Conservation (phyloP, 2,329 filamentous ascomycete species). For the Fusarium scirpi region DNA sequence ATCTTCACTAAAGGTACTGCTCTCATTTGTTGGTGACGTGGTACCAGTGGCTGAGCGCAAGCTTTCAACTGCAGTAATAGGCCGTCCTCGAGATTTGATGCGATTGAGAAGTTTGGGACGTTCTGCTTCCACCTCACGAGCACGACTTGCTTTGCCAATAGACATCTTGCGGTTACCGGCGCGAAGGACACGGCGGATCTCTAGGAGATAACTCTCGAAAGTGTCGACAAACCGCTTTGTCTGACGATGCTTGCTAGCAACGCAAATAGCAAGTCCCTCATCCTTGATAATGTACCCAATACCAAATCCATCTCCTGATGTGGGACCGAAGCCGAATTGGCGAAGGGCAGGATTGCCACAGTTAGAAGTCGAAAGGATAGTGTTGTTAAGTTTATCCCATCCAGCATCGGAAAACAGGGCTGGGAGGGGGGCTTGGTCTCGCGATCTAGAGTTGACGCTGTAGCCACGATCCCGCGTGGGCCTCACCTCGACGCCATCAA, state of each 20-base stretch:
- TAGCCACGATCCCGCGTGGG: conserved; percentile 63
- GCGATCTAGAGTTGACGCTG: conserved; percentile 64
- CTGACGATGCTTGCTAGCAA: conserved; percentile 92
- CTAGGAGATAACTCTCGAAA: conserved; percentile 88
- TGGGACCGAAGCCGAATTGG: conserved; percentile 97
- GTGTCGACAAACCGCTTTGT: conserved; percentile 91
- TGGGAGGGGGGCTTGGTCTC: conserved; percentile 69
- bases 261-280: conserved; percentile 84
- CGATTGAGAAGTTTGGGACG: conserved; percentile 58
- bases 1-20: conserved; percentile 79
- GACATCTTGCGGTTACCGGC: conserved; percentile 68
- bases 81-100: conserved; percentile 77
- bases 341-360: conserved; percentile 95
- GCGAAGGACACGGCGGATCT: conserved; percentile 86
- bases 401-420: conserved; percentile 87
- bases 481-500: conserved; percentile 50
- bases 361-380: conserved; percentile 96
- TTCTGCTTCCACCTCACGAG: conserved; percentile 63
- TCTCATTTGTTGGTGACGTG: conserved; percentile 75
- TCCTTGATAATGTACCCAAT: conserved; percentile 98
- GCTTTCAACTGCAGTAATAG: conserved; percentile 72
- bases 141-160: conserved; percentile 60
- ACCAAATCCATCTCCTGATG: conserved; percentile 92
- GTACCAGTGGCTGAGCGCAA: conserved; percentile 60
- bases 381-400: conserved; percentile 96